phyloP scores from a whole-genome alignment of 768 basidiomycete genomes.

The Kwoniella botswanensis region DNA sequence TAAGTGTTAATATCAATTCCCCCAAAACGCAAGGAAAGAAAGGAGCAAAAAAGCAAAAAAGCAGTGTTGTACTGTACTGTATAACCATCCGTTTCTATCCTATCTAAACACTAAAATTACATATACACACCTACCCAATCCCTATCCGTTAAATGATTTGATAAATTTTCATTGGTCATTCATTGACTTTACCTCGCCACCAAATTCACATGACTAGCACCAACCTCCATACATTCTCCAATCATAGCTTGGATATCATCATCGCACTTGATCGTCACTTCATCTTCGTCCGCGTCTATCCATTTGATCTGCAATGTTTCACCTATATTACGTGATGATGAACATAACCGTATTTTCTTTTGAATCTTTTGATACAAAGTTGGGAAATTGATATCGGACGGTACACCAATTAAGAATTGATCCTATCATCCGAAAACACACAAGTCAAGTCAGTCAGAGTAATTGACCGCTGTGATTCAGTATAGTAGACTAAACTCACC shows the following conservation, averaged over 20 bases:
- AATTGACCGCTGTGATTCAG: neutral
- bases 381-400: constrained; percentile 74
- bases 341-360: constrained; percentile 89
- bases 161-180: neutral
- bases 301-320: constrained; percentile 41
- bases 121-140: neutral
- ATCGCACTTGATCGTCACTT: constrained; percentile 47
- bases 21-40: neutral
- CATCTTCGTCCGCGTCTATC: constrained; percentile 48
- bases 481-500: constrained; percentile 29
- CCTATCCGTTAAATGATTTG: neutral
- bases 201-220: constrained; percentile 28
- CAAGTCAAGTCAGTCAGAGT: neutral
- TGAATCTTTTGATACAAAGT: constrained; percentile 88
- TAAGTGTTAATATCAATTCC: neutral
- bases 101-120: neutral
- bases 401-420: constrained; percentile 91
- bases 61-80: too few species aligned
- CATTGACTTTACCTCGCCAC: constrained; percentile 25
- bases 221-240: constrained; percentile 44
- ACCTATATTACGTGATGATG: constrained; percentile 64
- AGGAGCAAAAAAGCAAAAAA: too few species aligned
- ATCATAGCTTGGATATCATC: constrained; percentile 52
- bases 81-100: neutral
- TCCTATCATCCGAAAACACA: constrained; percentile 62